Evolutionary conservation across 23 red algal species (phyloP).

Genomic region (Gracilaria domingensis): DNA sequence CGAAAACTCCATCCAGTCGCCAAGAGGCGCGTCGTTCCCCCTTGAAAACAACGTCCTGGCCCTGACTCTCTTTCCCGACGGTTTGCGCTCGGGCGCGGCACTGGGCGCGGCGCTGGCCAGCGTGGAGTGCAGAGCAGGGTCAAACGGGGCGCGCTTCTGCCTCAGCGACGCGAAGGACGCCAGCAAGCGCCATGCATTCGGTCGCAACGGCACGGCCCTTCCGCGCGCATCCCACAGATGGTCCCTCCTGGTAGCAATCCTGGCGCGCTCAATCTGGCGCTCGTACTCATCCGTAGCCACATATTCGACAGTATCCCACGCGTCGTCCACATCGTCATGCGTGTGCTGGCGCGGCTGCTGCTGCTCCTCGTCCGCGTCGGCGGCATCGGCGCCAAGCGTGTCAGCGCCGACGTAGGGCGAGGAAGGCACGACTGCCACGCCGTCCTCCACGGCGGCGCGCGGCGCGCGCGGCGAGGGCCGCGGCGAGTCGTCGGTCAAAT

Average conservation of each 20-base stretch:
- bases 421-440: not conserved
- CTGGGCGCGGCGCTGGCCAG: not conserved
- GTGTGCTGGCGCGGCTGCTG: not conserved
- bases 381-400: not conserved
- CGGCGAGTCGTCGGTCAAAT: not conserved
- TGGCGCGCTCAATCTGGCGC: not conserved
- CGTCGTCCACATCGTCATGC: not conserved
- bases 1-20: slow-evolving; percentile 57
- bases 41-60: slow-evolving; percentile 11
- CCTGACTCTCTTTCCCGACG: not conserved
- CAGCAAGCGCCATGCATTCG: not conserved
- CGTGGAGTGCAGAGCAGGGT: not conserved
- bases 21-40: not conserved
- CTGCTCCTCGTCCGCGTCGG: too few relatives aligned
- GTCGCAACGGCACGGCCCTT: not conserved
- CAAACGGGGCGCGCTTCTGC: not conserved
- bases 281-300: slow-evolving; percentile 35
- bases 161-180: not conserved
- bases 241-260: not conserved
- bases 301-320: slow-evolving; percentile 45
- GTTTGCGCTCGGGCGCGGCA: not conserved
- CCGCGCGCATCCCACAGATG: not conserved
- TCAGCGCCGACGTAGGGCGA: slow-evolving; percentile 16
- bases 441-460: not conserved
- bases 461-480: not conserved